These are phyloP conservation scores for Epithele typhae DNA, from an alignment of 768 basidiomycete species.

Conservation along the genomic window DNA sequence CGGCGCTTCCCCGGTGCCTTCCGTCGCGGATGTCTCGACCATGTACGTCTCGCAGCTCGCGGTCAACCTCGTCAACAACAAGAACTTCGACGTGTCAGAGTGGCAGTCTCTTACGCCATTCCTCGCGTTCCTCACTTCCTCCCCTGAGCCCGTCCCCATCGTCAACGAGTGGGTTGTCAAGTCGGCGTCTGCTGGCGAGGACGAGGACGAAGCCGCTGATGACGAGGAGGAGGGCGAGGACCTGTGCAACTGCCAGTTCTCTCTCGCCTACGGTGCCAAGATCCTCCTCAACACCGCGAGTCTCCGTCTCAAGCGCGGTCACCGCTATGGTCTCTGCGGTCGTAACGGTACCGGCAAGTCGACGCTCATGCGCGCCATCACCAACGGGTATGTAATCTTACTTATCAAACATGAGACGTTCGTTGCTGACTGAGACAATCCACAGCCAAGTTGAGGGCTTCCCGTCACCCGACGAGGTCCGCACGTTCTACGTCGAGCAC, in stretches of 20 bases:
- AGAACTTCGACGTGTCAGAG: conserved; percentile 87
- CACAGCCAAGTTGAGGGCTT: conserved; percentile 94
- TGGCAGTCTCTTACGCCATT: conserved; percentile 84
- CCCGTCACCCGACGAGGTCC: conserved; percentile 95
- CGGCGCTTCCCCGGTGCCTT: conserved; percentile 51
- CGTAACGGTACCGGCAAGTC: conserved; percentile 99
- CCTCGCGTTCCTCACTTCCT: conserved; percentile 60
- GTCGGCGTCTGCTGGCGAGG: conserved; percentile 74
- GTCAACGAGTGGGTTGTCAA: conserved; percentile 86
- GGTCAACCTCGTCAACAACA: conserved; percentile 80
- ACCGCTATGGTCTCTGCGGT: conserved; percentile 97
- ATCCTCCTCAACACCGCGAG: conserved; percentile 95
- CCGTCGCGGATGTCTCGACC: conserved; percentile 51
- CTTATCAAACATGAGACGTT: conserved; percentile 22
- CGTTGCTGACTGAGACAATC: conserved; percentile 18
- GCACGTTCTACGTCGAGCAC: conserved; percentile 99
- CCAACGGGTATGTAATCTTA: conserved; percentile 55
- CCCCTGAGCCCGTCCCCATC: conserved; percentile 63
- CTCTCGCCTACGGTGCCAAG: conserved; percentile 97
- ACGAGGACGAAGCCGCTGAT: conserved; percentile 62
- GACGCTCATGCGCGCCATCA: conserved; percentile 89
- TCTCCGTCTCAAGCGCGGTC: conserved; percentile 96
- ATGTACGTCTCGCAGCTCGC: conserved; percentile 78
- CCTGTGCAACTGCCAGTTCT: conserved; percentile 98
- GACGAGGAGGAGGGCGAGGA: conserved; percentile 99